Evolutionary conservation across 176 grass and related monocot species (phyloP).

Genomic region (Phoenix dactylifera): DNA sequence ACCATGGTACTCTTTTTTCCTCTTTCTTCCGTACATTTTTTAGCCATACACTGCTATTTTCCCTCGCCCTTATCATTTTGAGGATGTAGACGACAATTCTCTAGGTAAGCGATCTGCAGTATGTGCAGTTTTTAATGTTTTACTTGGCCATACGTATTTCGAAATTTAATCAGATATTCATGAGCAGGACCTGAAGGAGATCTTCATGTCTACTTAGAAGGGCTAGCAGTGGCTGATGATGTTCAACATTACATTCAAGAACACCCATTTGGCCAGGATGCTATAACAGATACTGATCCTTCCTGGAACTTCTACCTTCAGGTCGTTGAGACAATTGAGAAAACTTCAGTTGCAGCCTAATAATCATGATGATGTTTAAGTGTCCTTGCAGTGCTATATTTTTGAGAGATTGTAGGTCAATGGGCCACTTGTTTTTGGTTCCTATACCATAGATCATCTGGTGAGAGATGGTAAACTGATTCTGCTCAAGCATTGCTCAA

Average conservation of each 20-base stretch:
- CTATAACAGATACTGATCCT: constrained; percentile 57
- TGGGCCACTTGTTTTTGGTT: too few relatives aligned
- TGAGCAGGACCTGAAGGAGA: constrained; percentile 72
- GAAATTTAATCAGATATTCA: constrained; percentile 6
- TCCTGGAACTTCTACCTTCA: constrained; percentile 71
- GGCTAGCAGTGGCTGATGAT: constrained; percentile 44
- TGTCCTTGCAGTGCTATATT: too few relatives aligned
- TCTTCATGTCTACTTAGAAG: constrained; percentile 72
- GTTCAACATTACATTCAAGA: constrained; percentile 54
- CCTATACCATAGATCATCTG: too few relatives aligned
- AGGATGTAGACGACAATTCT: constrained; percentile 44
- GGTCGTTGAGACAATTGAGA: constrained; percentile 35
- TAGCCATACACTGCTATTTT: constrained; percentile 81
- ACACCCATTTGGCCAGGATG: constrained; percentile 73
- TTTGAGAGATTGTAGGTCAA: too few relatives aligned
- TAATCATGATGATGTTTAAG: too few relatives aligned
- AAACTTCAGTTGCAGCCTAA: constrained; percentile 16
- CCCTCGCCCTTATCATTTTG: constrained; percentile 44
- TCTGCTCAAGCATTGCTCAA: too few relatives aligned
- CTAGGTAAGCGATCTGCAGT: constrained; percentile 41
- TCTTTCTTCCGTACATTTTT: background rate
- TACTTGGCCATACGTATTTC: background rate
- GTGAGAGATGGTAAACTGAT: too few relatives aligned
- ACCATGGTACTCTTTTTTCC: too few relatives aligned
- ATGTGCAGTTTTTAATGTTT: constrained; percentile 8